phyloP scores from a whole-genome alignment of 306 rosid species.

The Ormosia semicastrata region DNA sequence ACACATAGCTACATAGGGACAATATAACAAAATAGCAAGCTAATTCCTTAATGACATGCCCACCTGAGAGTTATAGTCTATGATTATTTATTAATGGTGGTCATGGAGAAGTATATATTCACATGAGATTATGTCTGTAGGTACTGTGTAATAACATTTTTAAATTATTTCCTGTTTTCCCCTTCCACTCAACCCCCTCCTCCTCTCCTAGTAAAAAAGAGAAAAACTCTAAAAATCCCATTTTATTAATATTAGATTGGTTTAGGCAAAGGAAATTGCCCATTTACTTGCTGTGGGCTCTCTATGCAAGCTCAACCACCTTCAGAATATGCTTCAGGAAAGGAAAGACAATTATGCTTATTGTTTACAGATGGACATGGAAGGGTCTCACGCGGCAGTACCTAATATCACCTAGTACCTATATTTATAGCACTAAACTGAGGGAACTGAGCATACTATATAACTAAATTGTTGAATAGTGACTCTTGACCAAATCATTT shows the following conservation, averaged over 20 bases:
- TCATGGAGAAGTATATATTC: neutral
- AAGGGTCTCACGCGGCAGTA: neutral
- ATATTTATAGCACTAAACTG: conserved; percentile 21
- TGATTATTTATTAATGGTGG: neutral
- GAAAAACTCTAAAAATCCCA: neutral
- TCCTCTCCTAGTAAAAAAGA: neutral
- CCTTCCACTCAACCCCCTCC: neutral
- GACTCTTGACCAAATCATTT: conserved; percentile 22
- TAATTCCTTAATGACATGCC: neutral
- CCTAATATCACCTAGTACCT: conserved; percentile 28
- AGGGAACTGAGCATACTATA: neutral
- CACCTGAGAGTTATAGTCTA: neutral
- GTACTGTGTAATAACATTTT: neutral
- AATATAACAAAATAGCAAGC: conserved; percentile 2
- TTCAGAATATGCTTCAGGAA: conserved; percentile 22
- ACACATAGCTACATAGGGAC: neutral
- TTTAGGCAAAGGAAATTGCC: neutral
- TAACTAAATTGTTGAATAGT: conserved; percentile 15
- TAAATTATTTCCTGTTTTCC: neutral
- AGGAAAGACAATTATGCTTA: conserved; percentile 7
- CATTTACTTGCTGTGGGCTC: neutral
- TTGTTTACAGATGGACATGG: neutral
- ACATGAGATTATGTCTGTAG: conserved; percentile 8
- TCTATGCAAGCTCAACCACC: conserved; percentile 22
- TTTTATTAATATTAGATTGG: neutral